Conservation (phyloP, 2,329 filamentous ascomycete genomes). For the Alternaria alternata region DNA sequence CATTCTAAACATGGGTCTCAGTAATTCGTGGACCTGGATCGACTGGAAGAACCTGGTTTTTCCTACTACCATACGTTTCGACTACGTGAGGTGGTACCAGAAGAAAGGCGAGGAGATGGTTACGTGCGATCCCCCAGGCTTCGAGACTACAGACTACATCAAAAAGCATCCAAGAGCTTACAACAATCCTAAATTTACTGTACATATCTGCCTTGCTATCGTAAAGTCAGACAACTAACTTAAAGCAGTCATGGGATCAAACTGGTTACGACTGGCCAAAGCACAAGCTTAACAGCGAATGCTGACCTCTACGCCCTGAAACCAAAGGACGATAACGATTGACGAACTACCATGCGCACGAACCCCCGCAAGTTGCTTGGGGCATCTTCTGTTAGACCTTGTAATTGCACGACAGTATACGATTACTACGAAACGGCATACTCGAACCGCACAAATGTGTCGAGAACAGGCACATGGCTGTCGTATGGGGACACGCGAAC, state of each 20-base stretch:
- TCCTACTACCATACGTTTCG: slow-evolving; percentile 62
- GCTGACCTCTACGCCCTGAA: slow-evolving; percentile 20
- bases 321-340: not conserved
- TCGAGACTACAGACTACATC: slow-evolving; percentile 62
- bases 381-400: not conserved
- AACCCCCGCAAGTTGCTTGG: not conserved
- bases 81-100: slow-evolving; percentile 65
- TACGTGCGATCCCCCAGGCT: slow-evolving; percentile 64
- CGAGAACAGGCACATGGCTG: not conserved
- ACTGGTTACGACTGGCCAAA: slow-evolving; percentile 52
- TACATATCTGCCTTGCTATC: slow-evolving; percentile 38
- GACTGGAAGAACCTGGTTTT: slow-evolving; percentile 57
- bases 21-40: slow-evolving; percentile 59
- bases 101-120: slow-evolving; percentile 57
- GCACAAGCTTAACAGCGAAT: slow-evolving; percentile 55
- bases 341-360: not conserved
- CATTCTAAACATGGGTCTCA: slow-evolving; percentile 63
- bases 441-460: not conserved
- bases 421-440: slow-evolving; percentile 1
- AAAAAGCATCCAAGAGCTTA: slow-evolving; percentile 58
- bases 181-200: slow-evolving; percentile 61
- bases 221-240: slow-evolving; percentile 2
- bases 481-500: not conserved
- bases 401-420: not conserved
- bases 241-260: slow-evolving; percentile 42